A percentile compares a stretch with the other conserved stretches of the same genome.
Evolutionary conservation across 495 filamentous ascomycete genomes (phyloP).

Genomic region (Daldinia grandis): DNA sequence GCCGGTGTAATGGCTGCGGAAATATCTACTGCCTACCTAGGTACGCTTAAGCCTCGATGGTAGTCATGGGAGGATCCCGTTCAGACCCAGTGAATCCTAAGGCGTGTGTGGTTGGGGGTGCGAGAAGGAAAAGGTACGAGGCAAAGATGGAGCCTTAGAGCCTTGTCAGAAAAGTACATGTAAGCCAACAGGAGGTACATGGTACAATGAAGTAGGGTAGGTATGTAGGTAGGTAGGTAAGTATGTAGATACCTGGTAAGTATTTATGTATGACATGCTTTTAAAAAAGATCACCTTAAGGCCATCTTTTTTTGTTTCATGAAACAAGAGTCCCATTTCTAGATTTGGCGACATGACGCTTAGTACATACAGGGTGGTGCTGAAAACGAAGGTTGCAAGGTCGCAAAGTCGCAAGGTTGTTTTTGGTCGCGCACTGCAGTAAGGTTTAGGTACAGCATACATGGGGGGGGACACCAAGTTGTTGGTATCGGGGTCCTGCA

Average conservation of each 20-base stretch:
- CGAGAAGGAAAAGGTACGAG: neutral
- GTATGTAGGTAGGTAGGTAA: too few relatives aligned
- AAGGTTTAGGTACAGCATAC: neutral
- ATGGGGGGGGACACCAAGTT: neutral
- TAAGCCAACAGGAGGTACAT: neutral
- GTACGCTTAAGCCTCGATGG: slow-evolving; percentile 21
- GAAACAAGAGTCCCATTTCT: slow-evolving; percentile 17
- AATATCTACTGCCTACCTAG: neutral
- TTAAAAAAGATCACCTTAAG: neutral
- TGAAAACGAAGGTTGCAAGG: slow-evolving; percentile 18
- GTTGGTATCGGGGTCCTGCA: slow-evolving; percentile 22
- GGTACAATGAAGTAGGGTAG: neutral
- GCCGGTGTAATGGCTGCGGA: slow-evolving; percentile 26
- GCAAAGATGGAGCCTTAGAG: neutral
- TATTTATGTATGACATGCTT: neutral
- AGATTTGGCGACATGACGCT: slow-evolving; percentile 22
- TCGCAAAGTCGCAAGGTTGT: too few relatives aligned
- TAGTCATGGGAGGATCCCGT: slow-evolving; percentile 28
- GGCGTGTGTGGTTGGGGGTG: neutral
- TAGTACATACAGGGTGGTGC: neutral
- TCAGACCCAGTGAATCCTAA: slow-evolving; percentile 3
- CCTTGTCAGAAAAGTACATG: slow-evolving; percentile 6
- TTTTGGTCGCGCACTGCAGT: slow-evolving; percentile 3
- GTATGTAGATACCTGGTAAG: too few relatives aligned
- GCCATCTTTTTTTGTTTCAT: slow-evolving; percentile 1